Base-by-base conservation (phyloP, 2,329 filamentous ascomycete genomes). In the Cephalotrichum gorgonifer region DNA sequence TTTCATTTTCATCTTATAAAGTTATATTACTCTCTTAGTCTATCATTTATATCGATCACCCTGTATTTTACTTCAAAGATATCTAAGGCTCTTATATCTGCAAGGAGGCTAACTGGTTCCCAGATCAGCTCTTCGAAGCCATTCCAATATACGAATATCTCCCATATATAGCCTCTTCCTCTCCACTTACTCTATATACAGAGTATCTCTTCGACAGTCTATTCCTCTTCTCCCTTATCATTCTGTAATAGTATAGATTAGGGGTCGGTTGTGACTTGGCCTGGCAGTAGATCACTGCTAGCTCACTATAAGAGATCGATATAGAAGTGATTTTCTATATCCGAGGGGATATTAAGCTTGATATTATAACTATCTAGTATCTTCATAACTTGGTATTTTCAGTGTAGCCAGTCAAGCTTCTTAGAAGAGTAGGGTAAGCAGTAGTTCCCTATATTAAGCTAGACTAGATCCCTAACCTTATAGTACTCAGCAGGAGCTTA, bases 321-420 rank as follows among this genome's bases (percentile, higher is more conserved):
- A 31, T 43, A 31, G 25, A 43, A 31, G 20, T n/a, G 15, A 11
- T 15, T 2, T 5, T 48, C 23, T 2, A 48, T 42, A 12, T 15
- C 12, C n/a, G 12, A 31, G 4, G 15, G 22, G 6, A 43, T 22
- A 22, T 48, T 11, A 6, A 49, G n/a, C 31, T 49, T 22, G 22
- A 35, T 2, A 2, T 23, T 49, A 44, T 44, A 44, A 7, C n/a
- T 33, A 6, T 31, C 7, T 2, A 49, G 28, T 2, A 44, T 20
- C 31, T 35, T 49, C 35, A 14, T 44, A 26, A 49, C 23, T 6
- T 9, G 17, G 41, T 49, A 44, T n/a, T 49, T 44, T n/a, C 27
- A 31, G 14, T 42, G 31, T 28, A 48, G 23, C 46, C 25, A 48
- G n/a, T 48, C 22, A 22, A 48, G 35, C 35, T 48, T 48, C 20